Evolutionary conservation across 352 stramenopile species (phyloP).

Genomic region (Thalassiosira exigua): DNA sequence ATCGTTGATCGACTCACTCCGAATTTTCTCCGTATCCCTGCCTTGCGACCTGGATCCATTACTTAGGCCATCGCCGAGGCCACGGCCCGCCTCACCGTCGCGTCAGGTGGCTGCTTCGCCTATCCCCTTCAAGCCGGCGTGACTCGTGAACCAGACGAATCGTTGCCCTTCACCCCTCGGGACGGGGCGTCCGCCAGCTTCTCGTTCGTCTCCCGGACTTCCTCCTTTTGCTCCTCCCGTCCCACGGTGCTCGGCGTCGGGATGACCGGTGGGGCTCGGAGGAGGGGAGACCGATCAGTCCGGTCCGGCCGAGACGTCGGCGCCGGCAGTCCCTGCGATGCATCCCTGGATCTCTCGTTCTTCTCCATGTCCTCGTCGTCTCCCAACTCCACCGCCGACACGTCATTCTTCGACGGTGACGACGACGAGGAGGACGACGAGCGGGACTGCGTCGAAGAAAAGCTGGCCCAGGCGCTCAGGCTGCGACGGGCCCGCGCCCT

Average conservation of each 20-base stretch:
- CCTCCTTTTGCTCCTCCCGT: conserved; percentile 24
- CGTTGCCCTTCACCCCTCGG: conserved; percentile 24
- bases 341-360: conserved; percentile 40
- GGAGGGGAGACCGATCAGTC: conserved; percentile 40
- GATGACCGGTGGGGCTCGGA: conserved; percentile 49
- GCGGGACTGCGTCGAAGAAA: conserved; percentile 76
- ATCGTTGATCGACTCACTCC: too few relatives aligned
- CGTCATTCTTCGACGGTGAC: conserved; percentile 25
- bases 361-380: conserved; percentile 15
- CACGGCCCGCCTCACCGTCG: conserved; percentile 51
- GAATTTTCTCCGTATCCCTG: too few relatives aligned
- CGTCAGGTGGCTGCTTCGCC: conserved; percentile 38
- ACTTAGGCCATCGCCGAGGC: conserved; percentile 51
- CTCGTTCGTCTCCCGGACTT: conserved; percentile 34
- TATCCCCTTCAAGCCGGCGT: conserved; percentile 23
- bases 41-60: too few relatives aligned
- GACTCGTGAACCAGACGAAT: conserved; percentile 39
- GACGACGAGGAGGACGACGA: conserved; percentile 54
- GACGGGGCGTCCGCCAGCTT: conserved; percentile 8
- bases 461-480: conserved; percentile 69
- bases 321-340: conserved; percentile 20
- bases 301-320: conserved; percentile 8
- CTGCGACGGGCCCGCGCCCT: conserved; percentile 68
- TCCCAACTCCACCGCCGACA: conserved; percentile 11
- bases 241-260: conserved; percentile 51